phyloP scores from a whole-genome alignment of 2,329 filamentous ascomycete species.

The Talaromyces sp. region DNA sequence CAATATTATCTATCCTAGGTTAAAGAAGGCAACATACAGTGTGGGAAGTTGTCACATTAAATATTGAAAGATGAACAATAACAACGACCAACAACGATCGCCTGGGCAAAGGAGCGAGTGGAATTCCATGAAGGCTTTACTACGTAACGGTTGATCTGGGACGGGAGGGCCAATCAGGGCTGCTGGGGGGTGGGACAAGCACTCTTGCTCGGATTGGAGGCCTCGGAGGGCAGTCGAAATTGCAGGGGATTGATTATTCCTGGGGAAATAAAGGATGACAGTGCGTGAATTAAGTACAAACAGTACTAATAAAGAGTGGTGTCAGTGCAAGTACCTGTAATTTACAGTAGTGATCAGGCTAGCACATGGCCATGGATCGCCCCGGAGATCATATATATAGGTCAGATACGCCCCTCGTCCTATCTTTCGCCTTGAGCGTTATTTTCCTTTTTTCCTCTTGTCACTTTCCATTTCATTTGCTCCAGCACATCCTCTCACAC shows the following conservation, averaged over 20 bases:
- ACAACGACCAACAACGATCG: background rate
- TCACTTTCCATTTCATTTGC: background rate
- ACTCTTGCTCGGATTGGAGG: background rate
- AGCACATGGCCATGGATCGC: background rate
- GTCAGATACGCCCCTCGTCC: background rate
- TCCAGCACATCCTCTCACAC: background rate
- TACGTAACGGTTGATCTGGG: background rate
- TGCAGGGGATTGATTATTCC: background rate
- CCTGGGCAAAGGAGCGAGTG: background rate
- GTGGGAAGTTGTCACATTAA: background rate
- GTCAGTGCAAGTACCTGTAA: background rate
- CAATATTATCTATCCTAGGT: background rate
- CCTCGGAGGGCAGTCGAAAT: background rate
- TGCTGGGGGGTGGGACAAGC: background rate
- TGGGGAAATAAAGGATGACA: background rate
- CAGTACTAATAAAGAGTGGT: background rate
- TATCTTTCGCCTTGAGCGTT: background rate
- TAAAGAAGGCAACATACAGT: background rate
- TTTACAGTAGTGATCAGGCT: background rate
- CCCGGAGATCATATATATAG: slow-evolving; percentile 1
- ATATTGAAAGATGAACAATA: background rate
- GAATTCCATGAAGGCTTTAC: background rate
- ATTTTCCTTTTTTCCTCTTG: background rate
- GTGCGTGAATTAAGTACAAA: background rate
- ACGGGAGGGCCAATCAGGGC: background rate